These are phyloP conservation scores for Colletotrichum musicola DNA, from an alignment of 2,329 filamentous ascomycete species.

Conservation along the genomic window DNA sequence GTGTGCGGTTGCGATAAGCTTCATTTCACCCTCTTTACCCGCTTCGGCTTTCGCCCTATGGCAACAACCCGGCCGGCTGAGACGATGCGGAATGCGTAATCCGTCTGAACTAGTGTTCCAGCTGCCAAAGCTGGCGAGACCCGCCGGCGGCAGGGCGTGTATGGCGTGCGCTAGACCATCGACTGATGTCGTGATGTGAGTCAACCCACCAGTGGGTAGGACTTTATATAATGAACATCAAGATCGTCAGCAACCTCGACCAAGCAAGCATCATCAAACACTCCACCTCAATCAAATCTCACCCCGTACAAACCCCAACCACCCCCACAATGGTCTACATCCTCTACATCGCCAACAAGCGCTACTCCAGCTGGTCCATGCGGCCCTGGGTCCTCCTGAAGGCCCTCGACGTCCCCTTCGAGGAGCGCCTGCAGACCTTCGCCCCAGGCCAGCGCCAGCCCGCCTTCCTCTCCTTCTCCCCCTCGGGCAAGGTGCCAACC, in stretches of 20 bases:
- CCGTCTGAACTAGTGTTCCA: not conserved
- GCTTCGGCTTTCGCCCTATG: too few species aligned
- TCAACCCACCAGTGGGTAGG: conserved; percentile 1
- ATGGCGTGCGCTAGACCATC: not conserved
- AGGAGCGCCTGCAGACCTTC: conserved; percentile 53
- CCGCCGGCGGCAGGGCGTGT: not conserved
- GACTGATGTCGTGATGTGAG: conserved; percentile 15
- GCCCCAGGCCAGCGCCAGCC: conserved; percentile 47
- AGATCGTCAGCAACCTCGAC: not conserved
- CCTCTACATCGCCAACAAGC: conserved; percentile 59
- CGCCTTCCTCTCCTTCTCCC: conserved; percentile 54
- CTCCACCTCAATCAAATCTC: not conserved
- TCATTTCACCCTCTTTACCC: not conserved
- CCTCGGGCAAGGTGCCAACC: conserved; percentile 56
- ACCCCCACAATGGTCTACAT: conserved; percentile 49
- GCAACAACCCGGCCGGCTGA: not conserved
- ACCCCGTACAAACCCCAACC: not conserved
- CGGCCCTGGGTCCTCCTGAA: conserved; percentile 60
- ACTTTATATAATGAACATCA: not conserved
- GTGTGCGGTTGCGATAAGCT: not conserved
- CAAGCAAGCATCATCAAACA: not conserved
- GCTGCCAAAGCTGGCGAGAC: not conserved
- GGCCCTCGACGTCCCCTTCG: conserved; percentile 57
- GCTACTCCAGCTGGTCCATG: conserved; percentile 62
- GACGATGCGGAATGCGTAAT: not conserved